Evolutionary conservation across 192 early-diverging fungal genomes (phyloP), one percentile per base, ranked within the genome.

Genomic region (Podila epigama): DNA sequence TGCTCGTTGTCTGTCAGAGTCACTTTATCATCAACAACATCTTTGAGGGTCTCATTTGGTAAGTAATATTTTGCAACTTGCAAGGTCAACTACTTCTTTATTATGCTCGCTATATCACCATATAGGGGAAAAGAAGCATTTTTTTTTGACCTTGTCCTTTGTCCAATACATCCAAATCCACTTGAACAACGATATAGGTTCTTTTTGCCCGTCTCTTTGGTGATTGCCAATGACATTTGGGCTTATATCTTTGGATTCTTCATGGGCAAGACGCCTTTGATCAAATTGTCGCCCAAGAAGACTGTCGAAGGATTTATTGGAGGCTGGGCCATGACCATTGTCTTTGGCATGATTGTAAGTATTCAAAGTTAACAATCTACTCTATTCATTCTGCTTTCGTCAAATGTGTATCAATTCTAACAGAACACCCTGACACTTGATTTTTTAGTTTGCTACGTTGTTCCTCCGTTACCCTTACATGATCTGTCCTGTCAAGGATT

Each of bases 1-100:
- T 96, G 36, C 79, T 98, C 12, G 95, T 98, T 36, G 95, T 98
- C 40, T 84, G 92, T 68, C 94, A 96, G 79, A 93, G 92, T 69
- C 96, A 98, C 78, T 97, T 95, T 69, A 96, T 97, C 80, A 90
- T 97, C 75, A 95, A 97, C 79, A 98, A 98, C 83, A 95, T 98
- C 70, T 93, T 98, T 78, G 95, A 97, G 83, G 97, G 97, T 35
- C 84, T 98, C 72, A 92, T 98, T 61, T 98, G 97, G 97, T 83
- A 40, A 44, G 66, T 73, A 9, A 27, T n/a, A 5, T 16, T 68
- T 28, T 22, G 16, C 58, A 1, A 18, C 48, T 31, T 13, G 40
- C 40, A 33, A 32, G 18, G 37, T 1, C 25, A 37, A 13, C 28
- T 58, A 72, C 28, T 29, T 32, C 36, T 22, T 73, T 11, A 29